These are phyloP conservation scores for Solanum hybrid DNA, from an alignment of 305 asterid species.

Conservation along the genomic window DNA sequence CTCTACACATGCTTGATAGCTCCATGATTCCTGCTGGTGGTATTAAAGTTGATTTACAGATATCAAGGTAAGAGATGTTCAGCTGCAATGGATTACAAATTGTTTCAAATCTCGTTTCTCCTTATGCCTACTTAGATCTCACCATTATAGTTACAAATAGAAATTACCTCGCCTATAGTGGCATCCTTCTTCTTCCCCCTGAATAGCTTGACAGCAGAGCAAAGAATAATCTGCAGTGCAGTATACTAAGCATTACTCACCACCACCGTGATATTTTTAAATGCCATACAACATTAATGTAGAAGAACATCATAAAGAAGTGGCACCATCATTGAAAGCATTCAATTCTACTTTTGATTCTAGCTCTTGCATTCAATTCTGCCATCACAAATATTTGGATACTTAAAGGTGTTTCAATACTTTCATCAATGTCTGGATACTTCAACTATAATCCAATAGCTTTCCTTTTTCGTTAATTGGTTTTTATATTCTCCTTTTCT, in stretches of 20 bases:
- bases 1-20: conserved; percentile 80
- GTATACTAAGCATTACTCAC: neutral
- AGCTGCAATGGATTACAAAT: conserved; percentile 35
- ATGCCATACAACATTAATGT: neutral
- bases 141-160: neutral
- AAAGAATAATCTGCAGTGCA: conserved; percentile 62
- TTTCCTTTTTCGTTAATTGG: neutral
- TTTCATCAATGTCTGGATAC: neutral
- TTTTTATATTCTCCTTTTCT: neutral
- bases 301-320: neutral
- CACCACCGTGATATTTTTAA: neutral
- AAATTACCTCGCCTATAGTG: conserved; percentile 72
- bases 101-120: neutral
- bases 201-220: conserved; percentile 91
- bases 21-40: conserved; percentile 74
- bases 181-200: conserved; percentile 75
- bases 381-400: neutral
- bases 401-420: neutral
- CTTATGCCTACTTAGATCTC: neutral
- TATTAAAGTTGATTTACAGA: conserved; percentile 71
- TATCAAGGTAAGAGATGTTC: conserved; percentile 54
- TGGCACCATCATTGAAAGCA: neutral
- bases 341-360: neutral
- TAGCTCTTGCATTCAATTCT: neutral
- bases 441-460: neutral